Conservation (phyloP, 1,284 basidiomycete species). For the Malassezia sp. region DNA sequence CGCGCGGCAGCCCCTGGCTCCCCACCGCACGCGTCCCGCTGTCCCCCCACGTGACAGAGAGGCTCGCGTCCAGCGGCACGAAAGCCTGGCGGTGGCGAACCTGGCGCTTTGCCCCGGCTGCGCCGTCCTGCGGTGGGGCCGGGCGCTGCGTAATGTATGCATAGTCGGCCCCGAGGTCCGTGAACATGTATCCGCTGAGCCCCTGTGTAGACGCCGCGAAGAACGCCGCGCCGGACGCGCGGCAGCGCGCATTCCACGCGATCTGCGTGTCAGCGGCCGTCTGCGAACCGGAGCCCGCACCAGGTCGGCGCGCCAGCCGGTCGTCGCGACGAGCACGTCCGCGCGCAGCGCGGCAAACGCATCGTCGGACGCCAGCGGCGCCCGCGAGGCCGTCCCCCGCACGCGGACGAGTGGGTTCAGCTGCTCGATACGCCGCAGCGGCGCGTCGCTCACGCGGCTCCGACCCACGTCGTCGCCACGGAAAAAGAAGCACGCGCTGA, state of each 20-base stretch:
- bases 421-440: constrained; percentile 58
- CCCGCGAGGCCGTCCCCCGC: constrained; percentile 43
- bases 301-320: constrained; percentile 48
- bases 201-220: constrained; percentile 82
- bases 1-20: constrained; percentile 54
- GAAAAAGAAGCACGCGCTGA: constrained; percentile 86
- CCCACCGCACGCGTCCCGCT: background rate
- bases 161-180: constrained; percentile 67
- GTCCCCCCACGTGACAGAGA: background rate
- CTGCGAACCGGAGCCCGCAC: too few relatives aligned
- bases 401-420: constrained; percentile 84
- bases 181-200: constrained; percentile 84
- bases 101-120: constrained; percentile 53
- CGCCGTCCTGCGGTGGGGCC: constrained; percentile 48
- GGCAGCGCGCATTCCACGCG: constrained; percentile 64
- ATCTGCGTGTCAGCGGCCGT: too few relatives aligned
- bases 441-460: constrained; percentile 11
- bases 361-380: constrained; percentile 29
- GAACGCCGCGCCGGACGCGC: constrained; percentile 51
- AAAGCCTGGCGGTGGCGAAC: constrained; percentile 50
- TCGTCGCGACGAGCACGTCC: constrained; percentile 17
- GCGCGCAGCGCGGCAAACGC: constrained; percentile 12
- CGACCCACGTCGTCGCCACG: constrained; percentile 75
- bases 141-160: constrained; percentile 66
- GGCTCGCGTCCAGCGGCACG: constrained; percentile 53